Evolutionary conservation across 2,329 filamentous ascomycete genomes (phyloP).

Genomic region (Pseudogymnoascus sp.): DNA sequence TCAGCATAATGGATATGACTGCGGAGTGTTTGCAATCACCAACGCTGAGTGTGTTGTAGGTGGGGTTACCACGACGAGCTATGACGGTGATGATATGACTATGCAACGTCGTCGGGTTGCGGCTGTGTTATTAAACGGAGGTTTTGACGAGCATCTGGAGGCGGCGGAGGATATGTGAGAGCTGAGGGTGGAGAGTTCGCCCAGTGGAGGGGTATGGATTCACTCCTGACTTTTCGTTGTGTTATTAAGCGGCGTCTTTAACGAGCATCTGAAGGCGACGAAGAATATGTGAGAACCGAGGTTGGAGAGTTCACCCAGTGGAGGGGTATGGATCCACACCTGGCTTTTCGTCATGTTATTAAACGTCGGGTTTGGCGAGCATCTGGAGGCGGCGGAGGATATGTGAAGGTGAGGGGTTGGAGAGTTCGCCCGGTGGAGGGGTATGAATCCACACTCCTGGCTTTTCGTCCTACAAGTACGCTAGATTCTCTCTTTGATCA

Average conservation of each 20-base stretch:
- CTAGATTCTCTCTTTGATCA: conserved; percentile 63
- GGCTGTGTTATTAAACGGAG: conserved; percentile 57
- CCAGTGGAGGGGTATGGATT: not conserved
- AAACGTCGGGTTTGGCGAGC: no score
- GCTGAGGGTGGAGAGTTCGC: not conserved
- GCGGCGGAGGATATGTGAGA: conserved; percentile 2
- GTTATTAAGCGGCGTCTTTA: no score
- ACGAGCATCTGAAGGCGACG: no score
- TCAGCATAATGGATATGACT: conserved; percentile 65
- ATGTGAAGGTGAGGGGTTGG: no score
- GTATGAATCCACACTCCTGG: no score
- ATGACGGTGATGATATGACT: conserved; percentile 47
- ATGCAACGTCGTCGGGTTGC: conserved; percentile 56
- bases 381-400: no score
- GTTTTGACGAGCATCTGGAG: conserved; percentile 42
- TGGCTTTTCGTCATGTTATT: not conserved
- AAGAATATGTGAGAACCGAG: no score
- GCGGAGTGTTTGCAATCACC: conserved; percentile 68
- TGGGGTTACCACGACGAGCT: conserved; percentile 35
- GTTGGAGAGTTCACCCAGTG: no score
- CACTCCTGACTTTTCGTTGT: not conserved
- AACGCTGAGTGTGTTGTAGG: conserved; percentile 56
- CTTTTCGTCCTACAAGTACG: conserved; percentile 52
- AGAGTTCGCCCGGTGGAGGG: no score
- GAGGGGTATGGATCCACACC: not conserved